Base-by-base conservation (phyloP, 169 alveolate genomes). In the Cryptosporidium canis region DNA sequence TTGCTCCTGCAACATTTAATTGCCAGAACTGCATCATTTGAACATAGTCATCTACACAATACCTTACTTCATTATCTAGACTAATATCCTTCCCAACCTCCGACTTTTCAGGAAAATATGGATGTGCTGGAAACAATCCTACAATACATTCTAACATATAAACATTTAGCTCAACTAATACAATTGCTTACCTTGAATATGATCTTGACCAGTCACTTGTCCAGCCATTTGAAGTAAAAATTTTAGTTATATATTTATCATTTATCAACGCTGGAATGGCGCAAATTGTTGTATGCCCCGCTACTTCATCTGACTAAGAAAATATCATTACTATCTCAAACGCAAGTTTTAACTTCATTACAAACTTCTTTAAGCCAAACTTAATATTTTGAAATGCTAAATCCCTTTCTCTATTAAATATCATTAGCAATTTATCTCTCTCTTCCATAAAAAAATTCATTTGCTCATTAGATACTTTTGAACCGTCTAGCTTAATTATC, bases 91-190 rank as follows among this genome's bases (percentile, higher is more conserved):
- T 58, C 7, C 35, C 29, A 33, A 43, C 35, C 3, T 37, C 65
- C 29, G 87, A 44, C 11, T 35, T 35, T 1, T 37, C 39, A 24
- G 58, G 18, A 7, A 61, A 58, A 61, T 21, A 77, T 43, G 87
- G 87, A 61, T 77, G 87, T 27, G 27, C 21, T 14, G 87, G 87
- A 77, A 55, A 77, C 16, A 77, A 29, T 21, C 58, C 83, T 68
- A 41, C 43, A 44, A 68, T 11, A 68, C 43, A 68, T 24, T 29
- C 3, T 14, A 31, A 61, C 33, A 21, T 51, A 12, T 51, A 51
- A 48, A 51, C 4, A 18, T 16, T 7, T 21, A 61, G 14, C 45
- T 7, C n/a, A 31, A n/a, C 8, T 35, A 1, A 7, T 5, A 29
- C 21, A 61, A 51, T 5, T 21, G n/a, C 68, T 61, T 35, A 61